Conservation (phyloP, 495 filamentous ascomycete genomes). For the Penicillium chermesinum region DNA sequence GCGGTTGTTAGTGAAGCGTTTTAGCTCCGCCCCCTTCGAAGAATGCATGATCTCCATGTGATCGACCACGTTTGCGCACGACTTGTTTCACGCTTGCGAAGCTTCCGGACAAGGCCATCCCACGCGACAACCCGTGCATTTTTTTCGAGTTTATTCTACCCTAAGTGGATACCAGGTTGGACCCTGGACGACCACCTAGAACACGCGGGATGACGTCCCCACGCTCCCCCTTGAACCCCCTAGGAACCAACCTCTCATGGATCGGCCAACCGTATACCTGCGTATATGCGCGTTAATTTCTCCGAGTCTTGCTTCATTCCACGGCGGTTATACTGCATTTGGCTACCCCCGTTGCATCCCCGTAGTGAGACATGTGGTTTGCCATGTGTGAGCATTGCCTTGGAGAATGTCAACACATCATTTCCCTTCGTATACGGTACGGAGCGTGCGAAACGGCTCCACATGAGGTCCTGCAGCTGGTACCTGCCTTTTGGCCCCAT, state of each 20-base stretch:
- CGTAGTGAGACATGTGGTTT: constrained; percentile 24
- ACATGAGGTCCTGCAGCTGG: constrained; percentile 11
- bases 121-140: constrained; percentile 20
- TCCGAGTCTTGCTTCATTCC: constrained; percentile 24
- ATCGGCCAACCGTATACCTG: constrained; percentile 2
- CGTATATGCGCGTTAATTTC: constrained; percentile 6
- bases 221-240: constrained; percentile 7
- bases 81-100: constrained; percentile 24
- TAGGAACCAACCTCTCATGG: too few species aligned
- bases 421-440: not conserved
- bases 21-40: not conserved
- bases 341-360: constrained; percentile 4
- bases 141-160: not conserved
- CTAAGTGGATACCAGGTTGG: constrained; percentile 14
- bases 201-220: constrained; percentile 10
- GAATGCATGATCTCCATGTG: constrained; percentile 26
- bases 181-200: constrained; percentile 10
- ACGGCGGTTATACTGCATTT: constrained; percentile 12
- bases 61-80: constrained; percentile 35
- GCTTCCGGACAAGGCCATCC: constrained; percentile 1
- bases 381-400: constrained; percentile 17
- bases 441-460: not conserved
- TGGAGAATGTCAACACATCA: not conserved
- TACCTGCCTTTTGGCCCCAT: constrained; percentile 20
- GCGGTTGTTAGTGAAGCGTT: not conserved